Base-by-base conservation (phyloP, 352 stramenopile genomes). In the Globisporangium viniferum region DNA sequence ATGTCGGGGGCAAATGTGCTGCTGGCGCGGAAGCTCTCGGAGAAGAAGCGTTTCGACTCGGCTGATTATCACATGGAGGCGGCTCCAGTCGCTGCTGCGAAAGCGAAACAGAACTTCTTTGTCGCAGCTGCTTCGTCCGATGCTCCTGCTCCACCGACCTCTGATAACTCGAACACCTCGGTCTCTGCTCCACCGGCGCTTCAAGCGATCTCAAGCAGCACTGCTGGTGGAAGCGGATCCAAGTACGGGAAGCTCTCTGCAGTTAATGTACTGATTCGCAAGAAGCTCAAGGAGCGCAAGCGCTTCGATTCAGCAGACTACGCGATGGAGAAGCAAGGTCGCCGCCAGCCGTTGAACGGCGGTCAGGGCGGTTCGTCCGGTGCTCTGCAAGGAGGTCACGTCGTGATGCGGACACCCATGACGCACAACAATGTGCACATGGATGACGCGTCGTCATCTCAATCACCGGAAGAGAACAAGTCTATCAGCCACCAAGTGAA, bases 251-350 rank as follows among this genome's bases (percentile, higher is more conserved):
- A 89, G 61, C 70, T 92, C 9, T 84, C 76, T 24, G 84, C 84
- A 0, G 81, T 77, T 1, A 87, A 95, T 46, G 77, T 95, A n/a
- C 68, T 95, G 15, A 82, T 95, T 58, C 88, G 86, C 27, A 87
- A 86, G 10, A 89, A 93, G 55, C 64, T 95, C 15, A 88, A 90
- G 63, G 88, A 95, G 63, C 81, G 88, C 15, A 93, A 95, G 55
- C 83, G 84, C 5, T 94, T 95, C 33, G 86, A 94, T 66, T 95
- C 88, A 35, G 86, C 86, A 0, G 88, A 93, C 69, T 91, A 95
- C 67, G 72, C 75, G 3, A 90, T 92, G 82, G 79, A 90, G 58
- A 74, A 76, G 56, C 78, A 87, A n/a, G 73, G 77, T 2, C 76
- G 79, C 57, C 67, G 49, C 22, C 61, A 14, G 64, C 27, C 29